Evolutionary conservation across 176 grass and related monocot genomes (phyloP), one percentile per base, ranked within the genome.

Genomic region (Carex kokanica): DNA sequence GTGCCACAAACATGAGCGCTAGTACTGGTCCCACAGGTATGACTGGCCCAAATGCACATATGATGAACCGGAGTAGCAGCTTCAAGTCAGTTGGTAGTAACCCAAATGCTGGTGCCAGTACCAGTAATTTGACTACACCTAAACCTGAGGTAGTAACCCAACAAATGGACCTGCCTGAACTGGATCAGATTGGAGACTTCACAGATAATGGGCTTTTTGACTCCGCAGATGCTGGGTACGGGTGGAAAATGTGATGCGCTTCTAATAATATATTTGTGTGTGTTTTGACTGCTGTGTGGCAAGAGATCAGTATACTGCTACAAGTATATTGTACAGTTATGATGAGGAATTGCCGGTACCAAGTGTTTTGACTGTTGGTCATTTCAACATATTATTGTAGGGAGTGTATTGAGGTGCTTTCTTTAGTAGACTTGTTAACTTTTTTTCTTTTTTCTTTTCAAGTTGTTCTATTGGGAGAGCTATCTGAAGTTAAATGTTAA

Each of bases 1-100:
- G 70, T 62, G 27, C 79, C 27, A 57, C 84, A 53, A 94, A 79
- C 77, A 84, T 65, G 67, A 95, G 85, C 49, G 77, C 86, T 60
- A 75, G 86, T 81, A 81, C 78, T 41, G 78, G 78, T 43, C 58
- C 58, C 23, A 64, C 58, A 60, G 78, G 78, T 81, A 64, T 81
- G 78, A 64, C 58, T 6, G 78, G 58, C 43, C 80, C 80, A 31
- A 82, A 65, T 82, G 61, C 25, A 8, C 80, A 82, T 65, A 65
- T 82, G 34, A 82, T 82, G 53, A 92, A 91, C 67, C 84, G 97
- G 71, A 90, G 87, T 36, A 92, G 84, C 79, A 90, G 93, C 75
- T 96, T 99, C 81, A 99, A 93, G 78, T 99, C 97, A 6, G 91
- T 93, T 17, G 88, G 88, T 62, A 93, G 97, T 88, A 92, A 86